phyloP scores from a whole-genome alignment of 2,329 filamentous ascomycete species.

The Fusarium succisae region DNA sequence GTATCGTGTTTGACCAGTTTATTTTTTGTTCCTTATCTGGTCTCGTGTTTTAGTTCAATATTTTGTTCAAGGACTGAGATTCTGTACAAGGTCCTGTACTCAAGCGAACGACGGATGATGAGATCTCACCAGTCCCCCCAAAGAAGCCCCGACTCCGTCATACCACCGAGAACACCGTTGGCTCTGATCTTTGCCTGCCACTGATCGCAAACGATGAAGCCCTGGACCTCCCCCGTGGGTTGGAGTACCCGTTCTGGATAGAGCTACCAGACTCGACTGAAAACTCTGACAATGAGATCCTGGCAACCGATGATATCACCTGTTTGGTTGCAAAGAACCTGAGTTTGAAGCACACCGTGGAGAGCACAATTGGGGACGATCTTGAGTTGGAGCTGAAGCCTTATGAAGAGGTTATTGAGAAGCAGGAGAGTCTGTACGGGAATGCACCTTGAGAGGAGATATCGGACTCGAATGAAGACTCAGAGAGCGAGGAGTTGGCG shows the following conservation, averaged over 20 bases:
- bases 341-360: too few relatives aligned
- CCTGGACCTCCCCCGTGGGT: accelerated
- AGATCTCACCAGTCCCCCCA: not conserved
- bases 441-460: not conserved
- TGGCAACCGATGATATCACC: not conserved
- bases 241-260: not conserved
- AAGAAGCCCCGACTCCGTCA: not conserved
- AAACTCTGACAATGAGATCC: not conserved
- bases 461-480: not conserved
- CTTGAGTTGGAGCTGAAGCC: too few relatives aligned
- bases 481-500: not conserved
- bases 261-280: not conserved
- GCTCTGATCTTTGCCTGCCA: accelerated
- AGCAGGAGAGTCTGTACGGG: not conserved
- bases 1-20: accelerated
- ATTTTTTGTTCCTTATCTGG: accelerated
- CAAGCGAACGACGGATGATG: not conserved
- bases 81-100: not conserved
- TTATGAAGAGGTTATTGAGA: not conserved
- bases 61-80: not conserved
- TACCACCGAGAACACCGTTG: accelerated
- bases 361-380: too few relatives aligned
- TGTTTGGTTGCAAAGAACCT: too few relatives aligned
- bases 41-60: too few relatives aligned
- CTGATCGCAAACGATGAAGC: not conserved